A percentile compares a stretch with the other conserved stretches of the same genome.
phyloP scores from a whole-genome alignment of 2,329 filamentous ascomycete species.

The Blastomyces parvus region DNA sequence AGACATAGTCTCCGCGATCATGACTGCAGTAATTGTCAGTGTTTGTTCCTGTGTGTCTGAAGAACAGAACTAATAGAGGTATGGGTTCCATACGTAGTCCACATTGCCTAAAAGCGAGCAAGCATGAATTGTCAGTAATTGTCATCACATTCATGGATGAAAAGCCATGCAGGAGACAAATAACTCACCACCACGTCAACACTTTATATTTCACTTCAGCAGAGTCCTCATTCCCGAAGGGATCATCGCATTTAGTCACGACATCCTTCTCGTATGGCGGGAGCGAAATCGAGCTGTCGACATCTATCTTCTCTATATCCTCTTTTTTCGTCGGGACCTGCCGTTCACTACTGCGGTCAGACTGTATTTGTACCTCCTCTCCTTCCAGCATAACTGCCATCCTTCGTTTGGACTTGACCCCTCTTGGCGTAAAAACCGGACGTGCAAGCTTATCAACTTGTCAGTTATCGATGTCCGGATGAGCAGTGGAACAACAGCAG shows the following conservation, averaged over 20 bases:
- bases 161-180: slow-evolving; percentile 7
- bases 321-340: not conserved
- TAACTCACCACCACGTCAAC: slow-evolving; percentile 39
- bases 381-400: not conserved
- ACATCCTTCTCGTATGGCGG: slow-evolving; percentile 1
- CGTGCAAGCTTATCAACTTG: not conserved
- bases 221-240: slow-evolving; percentile 33
- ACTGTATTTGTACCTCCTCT: not conserved
- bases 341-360: not conserved
- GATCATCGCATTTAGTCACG: slow-evolving; percentile 20
- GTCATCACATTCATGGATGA: not conserved
- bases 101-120: slow-evolving; percentile 29
- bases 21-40: slow-evolving; percentile 30
- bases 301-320: not conserved
- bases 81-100: slow-evolving; percentile 28
- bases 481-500: not conserved
- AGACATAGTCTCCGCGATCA: slow-evolving; percentile 52
- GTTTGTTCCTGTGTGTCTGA: not conserved
- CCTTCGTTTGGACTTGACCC: not conserved
- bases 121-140: not conserved
- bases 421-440: not conserved
- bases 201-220: slow-evolving; percentile 44
- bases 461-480: not conserved
- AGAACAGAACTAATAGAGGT: slow-evolving; percentile 7
- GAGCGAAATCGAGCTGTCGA: not conserved